Evolutionary conservation across 2,329 filamentous ascomycete genomes (phyloP).

Genomic region (Lasiodiplodia sp.): DNA sequence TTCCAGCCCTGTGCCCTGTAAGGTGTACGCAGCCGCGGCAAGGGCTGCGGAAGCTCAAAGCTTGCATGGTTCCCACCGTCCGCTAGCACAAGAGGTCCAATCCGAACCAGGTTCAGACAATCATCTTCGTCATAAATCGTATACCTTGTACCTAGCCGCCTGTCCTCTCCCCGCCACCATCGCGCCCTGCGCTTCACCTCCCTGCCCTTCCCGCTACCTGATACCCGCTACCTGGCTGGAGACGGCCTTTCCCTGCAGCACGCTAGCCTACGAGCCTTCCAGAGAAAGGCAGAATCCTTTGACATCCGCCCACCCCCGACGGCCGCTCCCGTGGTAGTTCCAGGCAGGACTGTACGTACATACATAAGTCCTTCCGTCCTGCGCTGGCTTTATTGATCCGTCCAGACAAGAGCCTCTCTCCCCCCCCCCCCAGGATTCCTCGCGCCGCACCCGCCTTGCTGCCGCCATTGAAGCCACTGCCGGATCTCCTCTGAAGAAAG

Average conservation of each 20-base stretch:
- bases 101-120: slow-evolving; percentile 17
- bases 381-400: slow-evolving; percentile 23
- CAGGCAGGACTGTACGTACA: slow-evolving; percentile 19
- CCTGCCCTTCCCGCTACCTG: slow-evolving; percentile 14
- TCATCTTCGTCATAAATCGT: slow-evolving; percentile 23
- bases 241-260: slow-evolving; percentile 15
- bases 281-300: slow-evolving; percentile 13
- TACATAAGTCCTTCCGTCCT: slow-evolving; percentile 26
- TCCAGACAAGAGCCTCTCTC: slow-evolving; percentile 13
- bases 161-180: slow-evolving; percentile 2
- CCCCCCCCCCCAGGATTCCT: neutral
- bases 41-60: slow-evolving; percentile 29
- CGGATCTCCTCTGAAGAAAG: neutral
- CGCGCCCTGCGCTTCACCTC: slow-evolving; percentile 21
- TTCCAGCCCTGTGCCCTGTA: slow-evolving; percentile 28
- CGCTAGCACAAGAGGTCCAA: slow-evolving; percentile 23
- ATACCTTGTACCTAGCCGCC: slow-evolving; percentile 14
- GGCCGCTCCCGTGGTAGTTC: slow-evolving; percentile 3
- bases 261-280: slow-evolving; percentile 11
- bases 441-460: slow-evolving; percentile 6
- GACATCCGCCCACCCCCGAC: slow-evolving; percentile 15
- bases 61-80: slow-evolving; percentile 28
- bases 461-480: neutral
- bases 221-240: slow-evolving; percentile 23
- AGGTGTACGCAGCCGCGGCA: slow-evolving; percentile 29